Evolutionary conservation across 148 eudicot genomes (phyloP).

Genomic region (Camellia lanceoleosa): DNA sequence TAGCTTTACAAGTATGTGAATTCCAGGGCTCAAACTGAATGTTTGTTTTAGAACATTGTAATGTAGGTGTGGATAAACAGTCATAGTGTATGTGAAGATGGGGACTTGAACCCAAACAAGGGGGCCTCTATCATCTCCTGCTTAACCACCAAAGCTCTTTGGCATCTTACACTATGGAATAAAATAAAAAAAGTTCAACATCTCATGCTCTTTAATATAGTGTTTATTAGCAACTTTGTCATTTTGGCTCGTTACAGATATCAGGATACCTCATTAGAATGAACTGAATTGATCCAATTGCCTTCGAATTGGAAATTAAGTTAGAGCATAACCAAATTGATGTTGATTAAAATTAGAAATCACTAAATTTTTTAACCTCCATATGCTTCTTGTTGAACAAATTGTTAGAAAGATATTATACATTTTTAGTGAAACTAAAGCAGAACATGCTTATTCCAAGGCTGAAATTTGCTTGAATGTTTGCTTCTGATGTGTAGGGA

Average conservation of each 20-base stretch:
- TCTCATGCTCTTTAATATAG: background rate
- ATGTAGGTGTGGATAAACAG: no score
- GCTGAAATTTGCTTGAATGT: background rate
- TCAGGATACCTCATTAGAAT: background rate
- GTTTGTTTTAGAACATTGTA: no score
- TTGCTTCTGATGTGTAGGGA: conserved; percentile 40
- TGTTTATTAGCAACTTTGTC: background rate
- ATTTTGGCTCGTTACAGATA: background rate
- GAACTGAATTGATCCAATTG: background rate
- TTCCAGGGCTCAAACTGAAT: background rate
- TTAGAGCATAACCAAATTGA: background rate
- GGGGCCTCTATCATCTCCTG: background rate
- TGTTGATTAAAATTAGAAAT: background rate
- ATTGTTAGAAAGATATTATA: background rate
- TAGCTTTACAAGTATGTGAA: conserved; percentile 70
- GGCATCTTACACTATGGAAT: background rate
- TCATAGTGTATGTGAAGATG: background rate
- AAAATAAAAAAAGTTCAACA: background rate
- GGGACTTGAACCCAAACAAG: background rate
- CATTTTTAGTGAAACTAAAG: background rate
- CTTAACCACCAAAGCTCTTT: background rate
- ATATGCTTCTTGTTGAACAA: background rate
- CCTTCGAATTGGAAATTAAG: background rate
- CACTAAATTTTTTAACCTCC: background rate
- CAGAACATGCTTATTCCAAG: background rate